Evolutionary conservation across 192 early-diverging fungal species (phyloP).

Genomic region (Spizellomyces sp.): DNA sequence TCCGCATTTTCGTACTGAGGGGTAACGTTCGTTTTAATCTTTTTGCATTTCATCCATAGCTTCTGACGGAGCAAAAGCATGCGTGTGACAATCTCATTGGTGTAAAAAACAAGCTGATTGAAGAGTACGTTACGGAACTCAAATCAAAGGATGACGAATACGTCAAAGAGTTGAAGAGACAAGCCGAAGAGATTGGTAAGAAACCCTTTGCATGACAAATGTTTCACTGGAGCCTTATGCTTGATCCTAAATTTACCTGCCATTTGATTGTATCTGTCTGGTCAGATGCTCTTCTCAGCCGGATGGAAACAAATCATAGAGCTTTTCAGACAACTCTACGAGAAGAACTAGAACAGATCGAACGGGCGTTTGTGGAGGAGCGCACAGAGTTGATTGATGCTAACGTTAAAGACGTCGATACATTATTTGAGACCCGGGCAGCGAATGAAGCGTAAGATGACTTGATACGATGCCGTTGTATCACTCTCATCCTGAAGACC

Average conservation of each 20-base stretch:
- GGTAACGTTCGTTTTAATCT: too few relatives aligned
- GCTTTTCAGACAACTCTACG: conserved; percentile 48
- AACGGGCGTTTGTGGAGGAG: conserved; percentile 58
- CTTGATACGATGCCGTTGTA: neutral
- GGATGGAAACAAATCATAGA: conserved; percentile 58
- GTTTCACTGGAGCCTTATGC: neutral
- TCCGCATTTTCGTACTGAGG: too few relatives aligned
- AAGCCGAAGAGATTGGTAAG: conserved; percentile 64
- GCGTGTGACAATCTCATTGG: conserved; percentile 46
- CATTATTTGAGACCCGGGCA: conserved; percentile 44
- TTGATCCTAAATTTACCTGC: conserved; percentile 1
- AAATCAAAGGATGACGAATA: conserved; percentile 65
- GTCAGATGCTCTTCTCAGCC: conserved; percentile 51
- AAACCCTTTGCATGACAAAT: neutral
- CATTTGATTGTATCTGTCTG: neutral
- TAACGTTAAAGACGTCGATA: conserved; percentile 51
- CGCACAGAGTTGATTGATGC: conserved; percentile 53
- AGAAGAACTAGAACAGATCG: conserved; percentile 60
- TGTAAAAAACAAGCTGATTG: conserved; percentile 54
- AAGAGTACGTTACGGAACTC: conserved; percentile 55
- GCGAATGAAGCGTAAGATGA: conserved; percentile 49
- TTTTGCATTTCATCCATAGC: too few relatives aligned
- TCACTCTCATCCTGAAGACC: neutral
- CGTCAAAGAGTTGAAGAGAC: conserved; percentile 61
- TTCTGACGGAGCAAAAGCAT: conserved; percentile 45